Evolutionary conservation across 163 green algal genomes (phyloP).

Genomic region (Volvox carteri): DNA sequence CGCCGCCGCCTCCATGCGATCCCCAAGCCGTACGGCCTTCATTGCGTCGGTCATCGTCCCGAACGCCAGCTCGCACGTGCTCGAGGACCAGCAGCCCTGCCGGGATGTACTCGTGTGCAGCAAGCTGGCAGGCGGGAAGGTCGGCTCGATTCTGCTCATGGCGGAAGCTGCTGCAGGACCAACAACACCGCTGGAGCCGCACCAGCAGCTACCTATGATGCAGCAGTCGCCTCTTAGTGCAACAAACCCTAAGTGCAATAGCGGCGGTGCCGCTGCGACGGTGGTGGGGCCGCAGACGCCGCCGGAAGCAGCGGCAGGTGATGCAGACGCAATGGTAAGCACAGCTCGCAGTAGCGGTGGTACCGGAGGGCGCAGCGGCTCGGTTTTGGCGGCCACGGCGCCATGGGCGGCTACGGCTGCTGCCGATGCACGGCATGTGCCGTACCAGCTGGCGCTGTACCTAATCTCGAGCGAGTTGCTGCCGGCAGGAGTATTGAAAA

Average conservation of each 20-base stretch:
- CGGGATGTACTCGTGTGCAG: conserved; percentile 14
- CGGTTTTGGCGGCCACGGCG: not conserved
- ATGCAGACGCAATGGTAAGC: not conserved
- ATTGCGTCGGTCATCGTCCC: not conserved
- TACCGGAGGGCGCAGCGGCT: no score
- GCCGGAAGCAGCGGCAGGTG: not conserved
- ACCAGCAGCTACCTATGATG: not conserved
- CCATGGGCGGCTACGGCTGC: not conserved
- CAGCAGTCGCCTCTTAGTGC: not conserved
- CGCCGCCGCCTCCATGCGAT: not conserved
- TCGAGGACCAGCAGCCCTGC: conserved; percentile 41
- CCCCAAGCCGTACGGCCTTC: not conserved
- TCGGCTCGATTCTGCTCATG: not conserved
- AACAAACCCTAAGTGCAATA: no score
- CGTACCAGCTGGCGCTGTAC: conserved; percentile 15
- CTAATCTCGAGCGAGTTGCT: not conserved
- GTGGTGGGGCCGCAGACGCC: not conserved
- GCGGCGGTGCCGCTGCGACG: not conserved
- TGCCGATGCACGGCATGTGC: not conserved
- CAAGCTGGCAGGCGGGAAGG: conserved; percentile 12
- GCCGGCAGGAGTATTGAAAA: conserved; percentile 6
- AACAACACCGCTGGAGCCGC: not conserved
- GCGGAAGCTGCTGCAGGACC: not conserved
- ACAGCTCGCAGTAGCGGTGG: not conserved
- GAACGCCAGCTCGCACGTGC: conserved; percentile 27